Evolutionary conservation across 1,284 basidiomycete genomes (phyloP).

Genomic region (Kwoniella shivajii): DNA sequence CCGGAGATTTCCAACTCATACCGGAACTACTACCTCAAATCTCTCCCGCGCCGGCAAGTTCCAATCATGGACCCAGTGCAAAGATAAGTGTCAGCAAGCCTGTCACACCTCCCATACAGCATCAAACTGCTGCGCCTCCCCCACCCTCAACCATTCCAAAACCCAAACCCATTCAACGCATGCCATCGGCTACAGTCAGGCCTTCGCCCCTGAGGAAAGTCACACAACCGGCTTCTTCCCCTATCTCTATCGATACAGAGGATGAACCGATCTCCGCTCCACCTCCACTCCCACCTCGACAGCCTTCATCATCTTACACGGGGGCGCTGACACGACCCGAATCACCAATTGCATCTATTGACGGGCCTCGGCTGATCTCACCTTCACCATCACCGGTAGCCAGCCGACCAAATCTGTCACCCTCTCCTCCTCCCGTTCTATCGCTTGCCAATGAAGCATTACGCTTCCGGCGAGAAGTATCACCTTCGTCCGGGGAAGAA

Average conservation of each 20-base stretch:
- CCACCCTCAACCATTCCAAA: not conserved
- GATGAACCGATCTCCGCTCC: not conserved
- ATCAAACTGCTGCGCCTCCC: not conserved
- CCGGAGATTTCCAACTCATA: not conserved
- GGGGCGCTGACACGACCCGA: not conserved
- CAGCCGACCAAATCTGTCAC: not conserved
- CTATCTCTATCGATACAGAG: conserved; percentile 7
- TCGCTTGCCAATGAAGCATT: not conserved
- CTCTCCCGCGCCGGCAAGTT: not conserved
- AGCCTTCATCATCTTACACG: no score
- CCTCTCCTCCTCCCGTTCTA: not conserved
- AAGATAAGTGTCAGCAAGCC: not conserved
- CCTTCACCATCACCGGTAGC: not conserved
- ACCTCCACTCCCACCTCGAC: not conserved
- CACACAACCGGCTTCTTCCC: conserved; percentile 18
- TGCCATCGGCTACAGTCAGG: conserved; percentile 12
- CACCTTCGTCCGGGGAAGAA: conserved; percentile 16
- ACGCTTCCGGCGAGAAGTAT: not conserved
- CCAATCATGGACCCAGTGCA: no score
- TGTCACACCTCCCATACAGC: not conserved
- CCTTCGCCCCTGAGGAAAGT: conserved; percentile 17
- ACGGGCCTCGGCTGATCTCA: not conserved
- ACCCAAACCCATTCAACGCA: conserved; percentile 1
- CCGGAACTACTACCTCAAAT: conserved; percentile 3
- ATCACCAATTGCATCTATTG: not conserved